Percentiles rank a stretch among this genome's conserved stretches.
phyloP scores from a whole-genome alignment of 768 basidiomycete species.

The Infundibulicybe gibba region DNA sequence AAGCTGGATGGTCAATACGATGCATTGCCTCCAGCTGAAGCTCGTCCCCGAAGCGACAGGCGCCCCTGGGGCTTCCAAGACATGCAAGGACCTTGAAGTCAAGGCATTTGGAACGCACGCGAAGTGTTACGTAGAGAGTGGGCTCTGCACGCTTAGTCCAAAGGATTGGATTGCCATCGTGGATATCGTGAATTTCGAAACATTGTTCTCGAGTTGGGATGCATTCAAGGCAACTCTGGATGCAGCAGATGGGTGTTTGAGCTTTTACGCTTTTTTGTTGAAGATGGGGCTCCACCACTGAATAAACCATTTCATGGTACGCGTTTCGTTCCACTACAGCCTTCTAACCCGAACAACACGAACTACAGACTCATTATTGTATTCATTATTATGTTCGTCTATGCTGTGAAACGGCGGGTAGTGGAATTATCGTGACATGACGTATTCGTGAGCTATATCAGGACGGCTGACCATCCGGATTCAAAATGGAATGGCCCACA shows the following conservation, averaged over 20 bases:
- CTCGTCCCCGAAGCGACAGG: constrained; percentile 33
- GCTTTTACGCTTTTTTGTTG: constrained; percentile 15
- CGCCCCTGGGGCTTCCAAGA: constrained; percentile 10
- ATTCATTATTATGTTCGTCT: too few relatives aligned
- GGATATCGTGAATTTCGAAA: constrained; percentile 28
- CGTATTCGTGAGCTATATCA: too few relatives aligned
- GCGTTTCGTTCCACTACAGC: too few relatives aligned
- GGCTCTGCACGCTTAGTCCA: constrained; percentile 33
- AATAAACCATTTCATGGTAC: too few relatives aligned
- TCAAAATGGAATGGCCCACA: too few relatives aligned
- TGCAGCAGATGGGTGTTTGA: constrained; percentile 26
- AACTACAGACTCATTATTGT: too few relatives aligned
- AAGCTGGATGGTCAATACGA: constrained; percentile 39
- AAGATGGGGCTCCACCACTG: too few relatives aligned
- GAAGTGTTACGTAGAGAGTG: constrained; percentile 34
- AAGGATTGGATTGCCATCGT: constrained; percentile 33
- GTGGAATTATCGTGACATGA: too few relatives aligned
- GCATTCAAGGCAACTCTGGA: constrained; percentile 22
- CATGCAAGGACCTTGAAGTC: constrained; percentile 28
- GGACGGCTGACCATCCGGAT: too few relatives aligned
- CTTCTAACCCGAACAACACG: too few relatives aligned
- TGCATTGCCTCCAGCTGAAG: constrained; percentile 41
- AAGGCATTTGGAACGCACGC: constrained; percentile 40
- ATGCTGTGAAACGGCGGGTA: too few relatives aligned
- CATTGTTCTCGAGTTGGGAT: constrained; percentile 25